Evolutionary conservation across 768 basidiomycete genomes (phyloP).

Genomic region (Leccinum fibrillosum): DNA sequence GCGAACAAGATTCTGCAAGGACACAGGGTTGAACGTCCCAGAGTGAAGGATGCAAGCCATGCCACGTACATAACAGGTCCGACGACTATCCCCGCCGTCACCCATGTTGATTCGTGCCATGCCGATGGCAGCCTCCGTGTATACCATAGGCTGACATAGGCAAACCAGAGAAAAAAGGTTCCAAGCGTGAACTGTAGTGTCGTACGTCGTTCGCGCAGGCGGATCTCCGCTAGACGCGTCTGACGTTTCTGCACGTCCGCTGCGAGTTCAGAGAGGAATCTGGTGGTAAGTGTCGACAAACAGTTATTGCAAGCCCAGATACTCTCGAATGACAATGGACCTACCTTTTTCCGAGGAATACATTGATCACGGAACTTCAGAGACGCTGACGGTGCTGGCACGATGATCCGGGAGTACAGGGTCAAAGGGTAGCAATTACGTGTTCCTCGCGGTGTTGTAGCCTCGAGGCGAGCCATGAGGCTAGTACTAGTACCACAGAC

Average conservation of each 20-base stretch:
- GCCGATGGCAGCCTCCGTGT: constrained; percentile 47
- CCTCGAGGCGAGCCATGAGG: too few species aligned
- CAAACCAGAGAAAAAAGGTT: constrained; percentile 69
- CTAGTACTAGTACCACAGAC: too few species aligned
- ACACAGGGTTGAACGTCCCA: background rate
- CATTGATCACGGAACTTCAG: too few species aligned
- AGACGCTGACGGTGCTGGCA: too few species aligned
- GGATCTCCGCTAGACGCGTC: constrained; percentile 73
- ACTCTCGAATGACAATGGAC: too few species aligned
- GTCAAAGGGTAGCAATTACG: too few species aligned
- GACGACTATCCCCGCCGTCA: constrained; percentile 51
- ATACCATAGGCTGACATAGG: constrained; percentile 76
- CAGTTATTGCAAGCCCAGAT: too few species aligned
- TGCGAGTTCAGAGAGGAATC: constrained; percentile 59
- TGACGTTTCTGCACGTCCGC: constrained; percentile 71
- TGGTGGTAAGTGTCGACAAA: too few species aligned
- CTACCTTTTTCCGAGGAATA: too few species aligned
- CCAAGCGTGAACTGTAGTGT: constrained; percentile 77
- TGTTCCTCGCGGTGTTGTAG: too few species aligned
- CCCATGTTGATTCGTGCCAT: constrained; percentile 28
- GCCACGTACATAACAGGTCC: constrained; percentile 76
- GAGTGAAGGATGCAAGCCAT: background rate
- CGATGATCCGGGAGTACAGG: too few species aligned
- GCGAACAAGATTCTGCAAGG: constrained; percentile 64
- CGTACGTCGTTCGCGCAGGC: constrained; percentile 78